Evolutionary conservation across 2,329 filamentous ascomycete species (phyloP).

Genomic region (Aspergillus oerlinghausenensis): DNA sequence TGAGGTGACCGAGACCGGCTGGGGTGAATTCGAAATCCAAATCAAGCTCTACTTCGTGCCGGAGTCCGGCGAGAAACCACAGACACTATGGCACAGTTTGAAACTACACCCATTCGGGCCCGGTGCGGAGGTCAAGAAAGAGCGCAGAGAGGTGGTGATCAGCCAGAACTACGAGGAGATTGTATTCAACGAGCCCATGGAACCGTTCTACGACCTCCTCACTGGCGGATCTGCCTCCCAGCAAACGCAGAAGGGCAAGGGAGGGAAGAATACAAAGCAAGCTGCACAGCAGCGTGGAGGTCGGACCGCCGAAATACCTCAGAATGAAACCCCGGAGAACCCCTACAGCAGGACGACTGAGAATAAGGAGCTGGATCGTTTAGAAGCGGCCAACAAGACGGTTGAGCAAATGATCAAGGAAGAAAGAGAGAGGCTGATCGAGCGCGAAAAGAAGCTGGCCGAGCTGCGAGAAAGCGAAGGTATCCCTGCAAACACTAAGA

Average conservation of each 20-base stretch:
- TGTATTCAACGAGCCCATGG: slow-evolving; percentile 94
- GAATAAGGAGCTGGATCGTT: slow-evolving; percentile 60
- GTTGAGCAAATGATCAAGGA: slow-evolving; percentile 59
- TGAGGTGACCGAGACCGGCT: slow-evolving; percentile 85
- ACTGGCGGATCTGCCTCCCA: slow-evolving; percentile 60
- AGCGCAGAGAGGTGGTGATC: slow-evolving; percentile 61
- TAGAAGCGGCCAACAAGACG: slow-evolving; percentile 57
- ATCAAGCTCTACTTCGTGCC: slow-evolving; percentile 91
- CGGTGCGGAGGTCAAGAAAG: slow-evolving; percentile 68
- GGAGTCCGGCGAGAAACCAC: slow-evolving; percentile 85
- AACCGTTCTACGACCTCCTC: slow-evolving; percentile 82
- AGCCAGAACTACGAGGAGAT: slow-evolving; percentile 89
- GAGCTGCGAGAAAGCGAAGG: slow-evolving; percentile 45
- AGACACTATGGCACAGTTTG: slow-evolving; percentile 90
- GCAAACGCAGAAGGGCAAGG: slow-evolving; percentile 53
- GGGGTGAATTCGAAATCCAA: slow-evolving; percentile 96
- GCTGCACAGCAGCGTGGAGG: slow-evolving; percentile 48
- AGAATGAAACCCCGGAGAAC: slow-evolving; percentile 60
- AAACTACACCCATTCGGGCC: slow-evolving; percentile 84
- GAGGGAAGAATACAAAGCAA: slow-evolving; percentile 52
- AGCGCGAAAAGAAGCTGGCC: slow-evolving; percentile 59
- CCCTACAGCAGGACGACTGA: slow-evolving; percentile 72
- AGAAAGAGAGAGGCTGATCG: slow-evolving; percentile 59
- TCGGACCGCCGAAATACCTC: slow-evolving; percentile 70
- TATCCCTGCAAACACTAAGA: slow-evolving; percentile 37